phyloP scores from a whole-genome alignment of 2,329 filamentous ascomycete species.

The Alternaria conjuncta region DNA sequence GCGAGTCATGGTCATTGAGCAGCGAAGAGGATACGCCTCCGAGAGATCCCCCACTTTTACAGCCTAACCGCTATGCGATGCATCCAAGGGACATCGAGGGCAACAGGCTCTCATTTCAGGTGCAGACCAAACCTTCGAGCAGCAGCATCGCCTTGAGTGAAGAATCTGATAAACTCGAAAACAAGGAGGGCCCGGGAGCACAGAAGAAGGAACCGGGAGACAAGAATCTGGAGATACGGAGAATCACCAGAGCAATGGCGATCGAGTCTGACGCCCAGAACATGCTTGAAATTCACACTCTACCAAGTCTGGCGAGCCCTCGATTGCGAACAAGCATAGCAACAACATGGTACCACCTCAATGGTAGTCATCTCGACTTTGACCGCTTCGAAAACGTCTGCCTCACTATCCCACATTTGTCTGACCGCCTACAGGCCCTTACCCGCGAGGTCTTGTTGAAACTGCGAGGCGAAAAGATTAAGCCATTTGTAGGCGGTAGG shows the following conservation, averaged over 20 bases:
- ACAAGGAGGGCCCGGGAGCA: not conserved
- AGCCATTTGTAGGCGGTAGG: constrained; percentile 32
- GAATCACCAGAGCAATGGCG: constrained; percentile 33
- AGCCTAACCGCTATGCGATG: not conserved
- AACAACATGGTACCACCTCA: constrained; percentile 39
- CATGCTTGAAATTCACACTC: constrained; percentile 25
- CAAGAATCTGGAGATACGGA: constrained; percentile 26
- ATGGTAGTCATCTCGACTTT: constrained; percentile 30
- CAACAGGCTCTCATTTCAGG: constrained; percentile 30
- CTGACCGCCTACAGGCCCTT: constrained; percentile 24
- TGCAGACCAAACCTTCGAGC: constrained; percentile 16
- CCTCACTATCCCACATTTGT: constrained; percentile 23
- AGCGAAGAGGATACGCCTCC: not conserved
- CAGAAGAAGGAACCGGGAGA: not conserved
- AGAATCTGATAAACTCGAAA: not conserved
- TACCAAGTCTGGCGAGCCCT: constrained; percentile 30
- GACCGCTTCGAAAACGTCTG: constrained; percentile 34
- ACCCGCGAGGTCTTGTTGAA: constrained; percentile 23
- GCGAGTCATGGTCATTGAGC: not conserved
- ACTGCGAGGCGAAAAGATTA: constrained; percentile 35
- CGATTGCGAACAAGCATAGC: constrained; percentile 6
- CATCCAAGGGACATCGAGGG: constrained; percentile 29
- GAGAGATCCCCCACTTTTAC: not conserved
- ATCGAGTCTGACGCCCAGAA: constrained; percentile 21
- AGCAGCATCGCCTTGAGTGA: not conserved